These are phyloP conservation scores for Ceriops zippeliana DNA, from an alignment of 345 rosid genomes.

Conservation along the genomic window DNA sequence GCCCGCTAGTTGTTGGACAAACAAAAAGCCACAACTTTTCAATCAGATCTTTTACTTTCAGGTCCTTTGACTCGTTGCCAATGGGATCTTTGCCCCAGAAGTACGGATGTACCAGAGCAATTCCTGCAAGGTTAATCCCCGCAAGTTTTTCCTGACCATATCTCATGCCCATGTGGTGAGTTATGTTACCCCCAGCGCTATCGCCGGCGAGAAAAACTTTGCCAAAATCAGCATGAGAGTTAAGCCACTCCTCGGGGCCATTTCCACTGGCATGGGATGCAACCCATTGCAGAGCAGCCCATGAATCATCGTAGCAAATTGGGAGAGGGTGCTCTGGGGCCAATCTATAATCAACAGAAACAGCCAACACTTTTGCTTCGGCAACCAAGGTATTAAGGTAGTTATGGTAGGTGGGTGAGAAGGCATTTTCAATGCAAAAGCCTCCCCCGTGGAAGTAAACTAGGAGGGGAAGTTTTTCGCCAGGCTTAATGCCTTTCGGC, in stretches of 20 bases:
- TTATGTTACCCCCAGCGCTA: slow-evolving; percentile 11
- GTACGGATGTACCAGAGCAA: slow-evolving; percentile 34
- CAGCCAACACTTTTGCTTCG: slow-evolving; percentile 19
- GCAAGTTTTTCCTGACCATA: background rate
- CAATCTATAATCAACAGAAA: slow-evolving; percentile 38
- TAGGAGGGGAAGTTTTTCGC: slow-evolving; percentile 32
- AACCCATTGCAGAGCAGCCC: slow-evolving; percentile 42
- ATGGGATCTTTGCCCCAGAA: slow-evolving; percentile 27
- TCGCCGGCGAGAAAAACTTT: slow-evolving; percentile 10
- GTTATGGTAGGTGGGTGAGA: slow-evolving; percentile 21
- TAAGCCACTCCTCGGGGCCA: slow-evolving; percentile 21
- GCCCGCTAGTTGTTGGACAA: slow-evolving; percentile 23
- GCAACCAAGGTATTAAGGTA: slow-evolving; percentile 21
- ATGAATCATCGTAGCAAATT: slow-evolving; percentile 34
- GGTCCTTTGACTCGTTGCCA: slow-evolving; percentile 6
- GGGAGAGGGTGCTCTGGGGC: slow-evolving; percentile 43
- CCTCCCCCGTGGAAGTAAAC: slow-evolving; percentile 45
- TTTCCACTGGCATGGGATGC: slow-evolving; percentile 25
- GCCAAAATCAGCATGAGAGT: background rate
- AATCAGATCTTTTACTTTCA: background rate
- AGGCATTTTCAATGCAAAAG: slow-evolving; percentile 24
- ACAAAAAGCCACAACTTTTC: slow-evolving; percentile 20
- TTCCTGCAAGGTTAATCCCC: slow-evolving; percentile 20
- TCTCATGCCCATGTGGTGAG: background rate
- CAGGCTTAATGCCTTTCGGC: slow-evolving; percentile 8